These are phyloP conservation scores for Termitomyces titanicus DNA, from an alignment of 768 basidiomycete species.

Conservation along the genomic window DNA sequence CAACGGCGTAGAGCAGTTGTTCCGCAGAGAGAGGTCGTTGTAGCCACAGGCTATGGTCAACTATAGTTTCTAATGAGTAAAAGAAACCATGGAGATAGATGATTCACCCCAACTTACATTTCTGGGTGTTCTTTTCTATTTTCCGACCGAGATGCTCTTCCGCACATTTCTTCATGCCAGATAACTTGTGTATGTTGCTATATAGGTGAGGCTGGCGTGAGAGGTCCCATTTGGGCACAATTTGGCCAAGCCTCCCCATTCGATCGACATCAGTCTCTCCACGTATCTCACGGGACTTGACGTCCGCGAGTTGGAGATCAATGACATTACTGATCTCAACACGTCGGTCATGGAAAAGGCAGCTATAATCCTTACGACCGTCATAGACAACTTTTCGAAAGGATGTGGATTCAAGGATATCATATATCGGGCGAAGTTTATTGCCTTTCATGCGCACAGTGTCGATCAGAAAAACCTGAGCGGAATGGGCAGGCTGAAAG, in stretches of 20 bases:
- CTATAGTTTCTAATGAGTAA: background rate
- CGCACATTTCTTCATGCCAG: constrained; percentile 1
- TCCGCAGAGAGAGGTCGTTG: background rate
- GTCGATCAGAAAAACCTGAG: constrained; percentile 5
- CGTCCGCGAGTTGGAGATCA: constrained; percentile 9
- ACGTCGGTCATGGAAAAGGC: constrained; percentile 4
- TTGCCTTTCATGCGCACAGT: background rate
- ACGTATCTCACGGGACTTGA: constrained; percentile 6
- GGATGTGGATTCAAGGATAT: constrained; percentile 8
- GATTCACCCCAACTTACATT: background rate
- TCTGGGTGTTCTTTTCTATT: background rate
- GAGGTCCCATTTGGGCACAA: background rate
- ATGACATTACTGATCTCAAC: constrained; percentile 3
- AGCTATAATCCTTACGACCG: constrained; percentile 11
- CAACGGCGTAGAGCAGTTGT: constrained; percentile 1
- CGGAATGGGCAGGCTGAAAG: background rate
- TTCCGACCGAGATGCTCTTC: constrained; percentile 3
- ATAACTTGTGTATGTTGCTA: constrained; percentile 1
- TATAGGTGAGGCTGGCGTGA: background rate
- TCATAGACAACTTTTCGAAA: constrained; percentile 9
- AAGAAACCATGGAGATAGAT: background rate
- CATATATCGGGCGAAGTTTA: constrained; percentile 4
- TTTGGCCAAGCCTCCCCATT: background rate
- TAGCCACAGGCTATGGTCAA: constrained; percentile 8
- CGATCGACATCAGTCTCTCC: constrained; percentile 1